A percentile compares a stretch with the other conserved stretches of the same genome.
These are phyloP conservation scores for Rosellinia necatrix DNA, from an alignment of 2,329 filamentous ascomycete species.

Conservation along the genomic window DNA sequence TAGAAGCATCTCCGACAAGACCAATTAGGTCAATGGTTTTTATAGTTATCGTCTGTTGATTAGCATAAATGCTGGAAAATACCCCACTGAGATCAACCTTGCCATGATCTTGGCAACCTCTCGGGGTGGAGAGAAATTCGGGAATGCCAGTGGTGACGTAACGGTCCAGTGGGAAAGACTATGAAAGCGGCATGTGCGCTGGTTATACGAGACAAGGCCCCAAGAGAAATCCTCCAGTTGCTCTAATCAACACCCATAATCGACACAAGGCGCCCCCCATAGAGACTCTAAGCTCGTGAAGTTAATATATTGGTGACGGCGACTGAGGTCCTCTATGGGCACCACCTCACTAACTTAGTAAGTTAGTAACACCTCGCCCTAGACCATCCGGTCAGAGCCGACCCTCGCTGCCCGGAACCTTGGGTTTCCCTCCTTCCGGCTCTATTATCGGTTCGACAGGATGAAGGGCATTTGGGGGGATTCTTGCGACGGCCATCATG, in stretches of 20 bases:
- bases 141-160: conserved; percentile 24
- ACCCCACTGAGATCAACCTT: no score
- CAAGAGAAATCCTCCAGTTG: conserved; percentile 18
- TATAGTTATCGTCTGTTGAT: no score
- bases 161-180: conserved; percentile 3
- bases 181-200: background rate
- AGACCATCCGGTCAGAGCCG: no score
- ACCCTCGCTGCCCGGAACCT: no score
- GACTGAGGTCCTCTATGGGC: conserved; percentile 7
- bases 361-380: no score
- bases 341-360: background rate
- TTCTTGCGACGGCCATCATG: conserved; percentile 28
- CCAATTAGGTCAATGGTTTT: no score
- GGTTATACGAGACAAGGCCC: background rate
- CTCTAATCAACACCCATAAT: background rate
- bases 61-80: no score
- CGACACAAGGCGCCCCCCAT: no score
- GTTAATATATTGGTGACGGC: background rate
- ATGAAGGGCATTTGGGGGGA: conserved; percentile 41
- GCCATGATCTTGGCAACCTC: conserved; percentile 18
- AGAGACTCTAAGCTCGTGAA: no score
- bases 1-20: no score
- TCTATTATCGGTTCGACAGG: conserved; percentile 6
- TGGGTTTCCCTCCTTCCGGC: background rate
- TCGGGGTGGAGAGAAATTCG: conserved; percentile 8